phyloP scores from a whole-genome alignment of 306 rosid genomes.

The Sicyos baderoa region DNA sequence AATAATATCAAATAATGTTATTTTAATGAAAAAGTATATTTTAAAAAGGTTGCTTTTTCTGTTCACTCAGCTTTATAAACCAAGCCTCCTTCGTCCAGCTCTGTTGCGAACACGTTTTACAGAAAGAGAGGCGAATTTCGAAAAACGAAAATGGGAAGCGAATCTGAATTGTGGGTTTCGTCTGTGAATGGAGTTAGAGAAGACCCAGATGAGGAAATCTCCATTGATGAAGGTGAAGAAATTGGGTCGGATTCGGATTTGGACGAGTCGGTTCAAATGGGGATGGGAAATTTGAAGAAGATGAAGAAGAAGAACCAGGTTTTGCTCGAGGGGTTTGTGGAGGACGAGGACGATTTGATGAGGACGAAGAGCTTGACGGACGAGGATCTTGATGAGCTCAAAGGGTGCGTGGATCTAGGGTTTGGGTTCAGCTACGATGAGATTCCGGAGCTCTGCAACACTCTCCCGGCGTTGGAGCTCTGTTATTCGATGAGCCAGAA shows the following conservation, averaged over 20 bases:
- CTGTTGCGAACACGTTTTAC: constrained; percentile 15
- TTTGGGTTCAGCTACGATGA: constrained; percentile 84
- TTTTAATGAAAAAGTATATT: too few relatives aligned
- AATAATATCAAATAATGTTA: too few relatives aligned
- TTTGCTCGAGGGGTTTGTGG: constrained; percentile 60
- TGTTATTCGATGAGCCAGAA: constrained; percentile 80
- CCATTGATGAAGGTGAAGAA: background rate
- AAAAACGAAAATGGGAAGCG: background rate
- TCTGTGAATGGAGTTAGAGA: constrained; percentile 1
- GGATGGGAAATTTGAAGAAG: background rate
- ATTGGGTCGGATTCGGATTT: constrained; percentile 7
- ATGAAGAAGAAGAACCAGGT: constrained; percentile 37
- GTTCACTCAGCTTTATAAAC: constrained; percentile 6
- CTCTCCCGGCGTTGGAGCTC: constrained; percentile 73
- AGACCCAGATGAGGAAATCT: constrained; percentile 20
- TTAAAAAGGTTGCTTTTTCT: too few relatives aligned
- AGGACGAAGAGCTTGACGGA: constrained; percentile 73
- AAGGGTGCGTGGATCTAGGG: constrained; percentile 80
- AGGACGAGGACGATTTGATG: constrained; percentile 44
- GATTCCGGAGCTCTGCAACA: constrained; percentile 84
- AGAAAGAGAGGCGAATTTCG: background rate
- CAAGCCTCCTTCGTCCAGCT: background rate
- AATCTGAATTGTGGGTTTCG: constrained; percentile 21
- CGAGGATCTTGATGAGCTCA: constrained; percentile 78
- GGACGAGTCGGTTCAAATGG: constrained; percentile 15